Base-by-base conservation (phyloP, 2,329 filamentous ascomycete genomes). In the Ophiostoma quercus region DNA sequence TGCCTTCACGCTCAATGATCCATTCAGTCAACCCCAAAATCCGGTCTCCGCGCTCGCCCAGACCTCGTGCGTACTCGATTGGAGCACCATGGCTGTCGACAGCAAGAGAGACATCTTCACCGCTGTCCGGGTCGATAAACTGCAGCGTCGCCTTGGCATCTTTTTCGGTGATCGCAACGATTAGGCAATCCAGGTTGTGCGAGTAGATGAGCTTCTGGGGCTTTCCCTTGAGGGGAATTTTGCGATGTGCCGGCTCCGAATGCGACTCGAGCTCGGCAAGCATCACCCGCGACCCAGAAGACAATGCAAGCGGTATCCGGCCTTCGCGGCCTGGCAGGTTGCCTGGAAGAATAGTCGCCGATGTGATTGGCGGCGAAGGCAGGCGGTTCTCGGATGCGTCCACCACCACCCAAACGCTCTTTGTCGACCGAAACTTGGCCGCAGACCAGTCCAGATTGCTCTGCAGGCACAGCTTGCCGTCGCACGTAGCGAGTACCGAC, bases 21-120 rank as follows among this genome's bases (percentile, higher is more conserved):
- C 90, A 93, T 72, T 91, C 87, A 1, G 84, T 77, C 8, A 93
- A 77, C 0, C 85, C 82, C 62, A 86, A 81, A 1, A 93, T 84
- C 54, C 82, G 82, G 72, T 90, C 88, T 0, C 84, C 84, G 0
- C 78, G 73, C 63, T 85, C 82, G 1, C 85, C 85, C 19, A 92
- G 79, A 3, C 84, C 84, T 19, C 81, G 82, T 39, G 89, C 84
- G 70, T 84, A 85, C 0, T 83, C 78, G 0, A 82, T 77, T 0
- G 78, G 75, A 3, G 79, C 77, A 19, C 78, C 79, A 2, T 79
- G 77, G 57, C 79, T 82, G 69, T 84, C 80, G 1, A 77, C 75
- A 0, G 86, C 79, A 14, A 75, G 73, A 0, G 85, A 86, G 0
- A 89, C 75, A 69, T 85, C 80, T 5, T 77, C 74, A 1, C 87